These are phyloP conservation scores for Endoconidiophora laricicola DNA, from an alignment of 2,329 filamentous ascomycete genomes.

Conservation along the genomic window DNA sequence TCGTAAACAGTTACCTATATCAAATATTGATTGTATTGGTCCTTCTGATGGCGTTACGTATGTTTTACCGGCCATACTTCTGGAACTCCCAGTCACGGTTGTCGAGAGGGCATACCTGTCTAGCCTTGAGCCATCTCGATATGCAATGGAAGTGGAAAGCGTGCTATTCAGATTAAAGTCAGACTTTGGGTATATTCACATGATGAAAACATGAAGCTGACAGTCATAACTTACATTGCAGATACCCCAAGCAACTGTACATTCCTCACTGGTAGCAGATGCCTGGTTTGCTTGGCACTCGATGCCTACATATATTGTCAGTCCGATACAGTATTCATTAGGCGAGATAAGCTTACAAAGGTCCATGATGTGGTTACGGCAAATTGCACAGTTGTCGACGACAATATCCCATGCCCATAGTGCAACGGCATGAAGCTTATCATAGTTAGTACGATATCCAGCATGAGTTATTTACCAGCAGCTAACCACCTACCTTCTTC, in stretches of 20 bases:
- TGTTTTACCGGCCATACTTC: slow-evolving; percentile 63
- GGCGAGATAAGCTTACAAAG: slow-evolving; percentile 46
- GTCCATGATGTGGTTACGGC: slow-evolving; percentile 99
- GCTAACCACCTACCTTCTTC: slow-evolving; percentile 57
- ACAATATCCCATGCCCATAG: slow-evolving; percentile 99
- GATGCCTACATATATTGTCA: slow-evolving; percentile 45
- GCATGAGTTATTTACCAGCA: neutral
- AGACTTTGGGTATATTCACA: neutral
- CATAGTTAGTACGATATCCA: neutral
- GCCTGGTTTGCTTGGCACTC: slow-evolving; percentile 98
- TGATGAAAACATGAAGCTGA: neutral
- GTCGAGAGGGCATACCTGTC: slow-evolving; percentile 92
- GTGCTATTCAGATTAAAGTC: slow-evolving; percentile 40
- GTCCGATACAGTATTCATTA: neutral
- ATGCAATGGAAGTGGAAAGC: slow-evolving; percentile 99
- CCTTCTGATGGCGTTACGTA: neutral
- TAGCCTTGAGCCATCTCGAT: slow-evolving; percentile 96
- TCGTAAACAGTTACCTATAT: too few species aligned
- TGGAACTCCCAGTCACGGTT: slow-evolving; percentile 99
- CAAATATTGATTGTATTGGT: too few species aligned
- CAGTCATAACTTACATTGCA: slow-evolving; percentile 64
- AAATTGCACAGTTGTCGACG: slow-evolving; percentile 98
- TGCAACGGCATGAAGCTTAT: slow-evolving; percentile 54
- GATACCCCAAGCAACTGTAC: slow-evolving; percentile 96
- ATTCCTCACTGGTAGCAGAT: slow-evolving; percentile 92